Conservation (phyloP, 1,139 yeast species). For the Magnusiomyces starmeri region DNA sequence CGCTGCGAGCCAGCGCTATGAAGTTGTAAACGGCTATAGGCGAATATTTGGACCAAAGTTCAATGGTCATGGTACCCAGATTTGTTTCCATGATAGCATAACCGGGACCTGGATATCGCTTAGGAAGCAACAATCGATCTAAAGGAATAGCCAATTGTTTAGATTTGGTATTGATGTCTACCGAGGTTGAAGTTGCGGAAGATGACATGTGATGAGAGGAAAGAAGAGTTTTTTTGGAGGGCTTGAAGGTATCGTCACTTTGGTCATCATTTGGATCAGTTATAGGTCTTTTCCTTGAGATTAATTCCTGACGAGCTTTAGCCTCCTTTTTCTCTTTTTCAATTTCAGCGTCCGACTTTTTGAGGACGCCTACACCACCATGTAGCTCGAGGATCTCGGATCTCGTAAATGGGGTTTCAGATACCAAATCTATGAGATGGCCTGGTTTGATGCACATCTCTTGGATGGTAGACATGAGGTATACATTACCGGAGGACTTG, state of each 20-base stretch:
- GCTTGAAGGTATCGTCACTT: neutral
- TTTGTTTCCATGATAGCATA: slow-evolving; percentile 36
- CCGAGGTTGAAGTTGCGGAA: slow-evolving; percentile 33
- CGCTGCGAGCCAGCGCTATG: slow-evolving; percentile 34
- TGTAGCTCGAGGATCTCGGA: slow-evolving; percentile 28
- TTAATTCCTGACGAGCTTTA: neutral
- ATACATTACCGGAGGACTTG: slow-evolving; percentile 32
- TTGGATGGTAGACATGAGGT: slow-evolving; percentile 29
- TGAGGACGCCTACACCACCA: slow-evolving; percentile 26
- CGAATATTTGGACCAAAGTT: slow-evolving; percentile 35
- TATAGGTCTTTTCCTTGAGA: slow-evolving; percentile 1
- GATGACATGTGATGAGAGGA: slow-evolving; percentile 33
- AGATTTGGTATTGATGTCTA: slow-evolving; percentile 27
- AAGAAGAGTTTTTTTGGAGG: slow-evolving; percentile 10
- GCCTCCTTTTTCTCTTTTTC: slow-evolving; percentile 12
- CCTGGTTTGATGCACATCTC: slow-evolving; percentile 31
- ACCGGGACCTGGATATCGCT: slow-evolving; percentile 29
- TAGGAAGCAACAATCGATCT: slow-evolving; percentile 29
- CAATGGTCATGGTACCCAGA: slow-evolving; percentile 37
- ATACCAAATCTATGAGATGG: slow-evolving; percentile 31
- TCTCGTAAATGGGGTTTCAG: slow-evolving; percentile 29
- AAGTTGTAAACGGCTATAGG: slow-evolving; percentile 44
- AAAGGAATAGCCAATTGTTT: slow-evolving; percentile 20
- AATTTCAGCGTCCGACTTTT: slow-evolving; percentile 11
- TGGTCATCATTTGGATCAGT: neutral